Evolutionary conservation across 2,329 filamentous ascomycete species (phyloP), one percentile per base, ranked within the genome.

Genomic region (Bipolaris gigantea): DNA sequence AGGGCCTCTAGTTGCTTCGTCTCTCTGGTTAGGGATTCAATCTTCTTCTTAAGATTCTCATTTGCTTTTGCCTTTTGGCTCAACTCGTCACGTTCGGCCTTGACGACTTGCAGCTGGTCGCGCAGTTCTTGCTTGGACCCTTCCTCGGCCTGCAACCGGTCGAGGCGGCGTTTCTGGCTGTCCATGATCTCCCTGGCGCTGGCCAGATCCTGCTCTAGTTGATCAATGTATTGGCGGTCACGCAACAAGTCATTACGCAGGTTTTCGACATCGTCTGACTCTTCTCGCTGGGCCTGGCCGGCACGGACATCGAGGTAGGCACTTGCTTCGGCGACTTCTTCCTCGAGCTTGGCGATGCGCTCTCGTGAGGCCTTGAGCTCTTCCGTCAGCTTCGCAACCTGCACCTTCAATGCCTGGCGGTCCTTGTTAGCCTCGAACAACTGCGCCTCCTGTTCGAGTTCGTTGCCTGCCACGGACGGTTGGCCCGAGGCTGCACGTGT

Each of bases 41-140:
- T 81, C 69, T 81, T 81, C 73, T 81, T 81, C 63, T 78, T 80
- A 19, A 81, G 73, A 53, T 81, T 81, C 61, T 81, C 79, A 52
- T 80, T 81, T 19, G 78, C 78, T 54, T 80, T 79, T 23, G 77
- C 73, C 55, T 78, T 80, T 55, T 80, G 77, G 30, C 67, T 71
- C 19, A 81, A 69, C 48, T 81, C 79, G 49, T 80, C 79, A 30
- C 80, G 75, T 64, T 81, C 79, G 0, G 77, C 75, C 48, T 73
- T 71, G 41, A 81, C 64, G 23, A 81, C 67, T 59, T 81, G 79
- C n/a, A 81, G 59, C 48, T 81, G 78, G 55, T 81, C 79, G 4
- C 77, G 75, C n/a, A 81, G 62, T 47, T 79, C 77, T 62, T 80
- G 77, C 55, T 79, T 79, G 15, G 71, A 72, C 15, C 75, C 76